Evolutionary conservation across 208 protist genomes (phyloP).

Genomic region (Leishmania mexicana): DNA sequence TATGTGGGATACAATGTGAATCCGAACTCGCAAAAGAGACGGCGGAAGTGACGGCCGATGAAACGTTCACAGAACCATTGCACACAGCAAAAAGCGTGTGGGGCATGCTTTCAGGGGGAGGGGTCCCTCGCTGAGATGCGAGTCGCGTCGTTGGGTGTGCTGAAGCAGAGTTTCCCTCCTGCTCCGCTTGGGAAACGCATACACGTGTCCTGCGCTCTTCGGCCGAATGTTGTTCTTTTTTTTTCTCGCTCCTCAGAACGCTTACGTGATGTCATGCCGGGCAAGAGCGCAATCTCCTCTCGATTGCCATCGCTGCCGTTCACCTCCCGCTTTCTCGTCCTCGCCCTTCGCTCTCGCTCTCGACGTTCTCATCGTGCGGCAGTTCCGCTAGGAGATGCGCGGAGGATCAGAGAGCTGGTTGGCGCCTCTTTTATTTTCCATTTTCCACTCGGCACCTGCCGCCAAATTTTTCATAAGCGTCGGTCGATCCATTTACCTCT

Average conservation of each 20-base stretch:
- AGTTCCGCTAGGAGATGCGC: background rate
- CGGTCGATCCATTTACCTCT: background rate
- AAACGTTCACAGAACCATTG: background rate
- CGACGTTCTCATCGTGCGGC: background rate
- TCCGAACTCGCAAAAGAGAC: background rate
- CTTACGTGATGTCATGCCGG: background rate
- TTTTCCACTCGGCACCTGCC: background rate
- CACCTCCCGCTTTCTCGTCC: background rate
- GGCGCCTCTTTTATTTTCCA: background rate
- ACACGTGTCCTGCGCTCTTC: background rate
- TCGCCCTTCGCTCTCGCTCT: background rate
- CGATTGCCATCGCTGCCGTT: background rate
- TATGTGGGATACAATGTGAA: slow-evolving; percentile 31
- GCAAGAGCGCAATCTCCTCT: background rate
- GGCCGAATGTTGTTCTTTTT: background rate
- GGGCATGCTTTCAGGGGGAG: background rate
- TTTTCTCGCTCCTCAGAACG: background rate
- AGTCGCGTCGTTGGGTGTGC: background rate
- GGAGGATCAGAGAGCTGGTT: background rate
- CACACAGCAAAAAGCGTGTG: background rate
- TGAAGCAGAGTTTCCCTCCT: background rate
- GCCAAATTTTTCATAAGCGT: too few relatives aligned
- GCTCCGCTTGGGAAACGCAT: background rate
- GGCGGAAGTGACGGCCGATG: background rate
- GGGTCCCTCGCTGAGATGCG: background rate